A percentile compares a stretch with the other conserved stretches of the same genome.
Conservation (phyloP, 1,139 yeast species). For the Diutina siamensis region DNA sequence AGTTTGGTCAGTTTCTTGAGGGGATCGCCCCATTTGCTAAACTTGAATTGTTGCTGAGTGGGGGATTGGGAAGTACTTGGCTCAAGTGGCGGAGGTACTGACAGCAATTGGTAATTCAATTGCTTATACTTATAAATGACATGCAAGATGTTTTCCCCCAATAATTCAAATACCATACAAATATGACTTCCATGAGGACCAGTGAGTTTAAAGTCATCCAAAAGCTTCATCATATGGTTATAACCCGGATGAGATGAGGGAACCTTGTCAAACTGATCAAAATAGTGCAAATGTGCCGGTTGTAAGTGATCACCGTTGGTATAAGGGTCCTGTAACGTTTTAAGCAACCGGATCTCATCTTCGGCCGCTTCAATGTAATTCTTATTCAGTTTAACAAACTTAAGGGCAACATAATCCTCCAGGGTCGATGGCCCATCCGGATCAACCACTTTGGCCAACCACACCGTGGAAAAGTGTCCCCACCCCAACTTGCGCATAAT, state of each 20-base stretch:
- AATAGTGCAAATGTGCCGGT: not conserved
- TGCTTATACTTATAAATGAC: constrained; percentile 49
- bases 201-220: constrained; percentile 54
- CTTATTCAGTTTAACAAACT: constrained; percentile 67
- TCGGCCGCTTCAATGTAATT: constrained; percentile 78
- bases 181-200: constrained; percentile 74
- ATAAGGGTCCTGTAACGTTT: constrained; percentile 8
- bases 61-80: not conserved
- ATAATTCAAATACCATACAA: constrained; percentile 81
- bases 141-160: constrained; percentile 72
- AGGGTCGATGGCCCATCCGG: constrained; percentile 18
- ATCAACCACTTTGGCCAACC: constrained; percentile 47
- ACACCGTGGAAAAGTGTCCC: constrained; percentile 88
- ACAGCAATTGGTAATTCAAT: not conserved
- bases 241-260: constrained; percentile 50
- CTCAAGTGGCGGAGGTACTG: not conserved
- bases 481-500: constrained; percentile 75
- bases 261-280: constrained; percentile 14
- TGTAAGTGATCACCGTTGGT: constrained; percentile 8
- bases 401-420: constrained; percentile 63
- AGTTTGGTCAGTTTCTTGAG: constrained; percentile 1
- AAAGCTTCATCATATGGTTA: constrained; percentile 48
- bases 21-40: constrained; percentile 3
- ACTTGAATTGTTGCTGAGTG: not conserved
- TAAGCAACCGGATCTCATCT: constrained; percentile 65